These are phyloP conservation scores for Pleurotus tuoliensis DNA, from an alignment of 768 basidiomycete genomes.

Conservation along the genomic window DNA sequence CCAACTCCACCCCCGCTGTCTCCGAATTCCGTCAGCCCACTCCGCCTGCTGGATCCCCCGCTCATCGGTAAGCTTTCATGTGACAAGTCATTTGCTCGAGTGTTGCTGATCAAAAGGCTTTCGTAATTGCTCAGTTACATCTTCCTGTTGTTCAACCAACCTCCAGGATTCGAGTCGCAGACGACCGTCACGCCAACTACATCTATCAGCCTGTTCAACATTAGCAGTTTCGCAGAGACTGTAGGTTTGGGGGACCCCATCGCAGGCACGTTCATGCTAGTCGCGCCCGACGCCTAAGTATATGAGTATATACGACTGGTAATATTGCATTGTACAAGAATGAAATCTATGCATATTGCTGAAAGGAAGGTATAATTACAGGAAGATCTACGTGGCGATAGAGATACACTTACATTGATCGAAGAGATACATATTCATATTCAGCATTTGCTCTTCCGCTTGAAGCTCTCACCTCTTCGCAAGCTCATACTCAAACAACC, in stretches of 20 bases:
- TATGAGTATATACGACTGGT: too few relatives aligned
- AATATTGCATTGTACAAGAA: too few relatives aligned
- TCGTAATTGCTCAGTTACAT: constrained; percentile 31
- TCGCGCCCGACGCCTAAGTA: constrained; percentile 24
- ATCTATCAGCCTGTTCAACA: constrained; percentile 33
- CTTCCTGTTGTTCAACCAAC: constrained; percentile 45
- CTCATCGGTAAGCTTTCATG: constrained; percentile 33
- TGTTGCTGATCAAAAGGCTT: not conserved
- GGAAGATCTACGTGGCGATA: too few relatives aligned
- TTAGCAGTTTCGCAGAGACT: constrained; percentile 36
- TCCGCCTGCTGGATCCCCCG: constrained; percentile 36
- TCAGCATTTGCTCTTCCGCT: too few relatives aligned
- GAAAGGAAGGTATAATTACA: too few relatives aligned
- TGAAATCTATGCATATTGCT: too few relatives aligned
- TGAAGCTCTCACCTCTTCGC: too few relatives aligned
- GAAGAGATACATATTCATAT: too few relatives aligned
- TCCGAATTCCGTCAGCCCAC: constrained; percentile 36
- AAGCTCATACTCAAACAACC: constrained; percentile 29
- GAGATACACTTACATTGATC: too few relatives aligned
- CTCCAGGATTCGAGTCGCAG: constrained; percentile 35
- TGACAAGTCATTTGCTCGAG: not conserved
- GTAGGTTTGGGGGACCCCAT: constrained; percentile 42
- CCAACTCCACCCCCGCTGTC: constrained; percentile 39
- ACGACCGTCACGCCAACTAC: constrained; percentile 33
- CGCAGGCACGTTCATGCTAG: constrained; percentile 46